Base-by-base conservation (phyloP, 306 rosid species). In the Cucurbita argyrosperma region DNA sequence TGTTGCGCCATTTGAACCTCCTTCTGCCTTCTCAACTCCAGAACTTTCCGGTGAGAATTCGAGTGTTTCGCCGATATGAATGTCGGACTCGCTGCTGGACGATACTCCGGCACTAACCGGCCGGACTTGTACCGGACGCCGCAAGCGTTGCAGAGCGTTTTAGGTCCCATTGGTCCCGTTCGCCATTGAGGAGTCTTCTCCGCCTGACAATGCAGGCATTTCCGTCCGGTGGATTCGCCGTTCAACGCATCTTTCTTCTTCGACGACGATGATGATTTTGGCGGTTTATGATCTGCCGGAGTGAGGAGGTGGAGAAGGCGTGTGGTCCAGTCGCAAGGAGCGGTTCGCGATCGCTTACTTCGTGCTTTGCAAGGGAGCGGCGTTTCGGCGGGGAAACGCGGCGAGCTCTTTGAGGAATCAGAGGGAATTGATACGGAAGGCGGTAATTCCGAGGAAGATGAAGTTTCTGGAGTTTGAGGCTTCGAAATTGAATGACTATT, bases 271-370 rank as follows among this genome's bases (percentile, higher is more conserved):
- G 61, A 47, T 14, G 39, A 38, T 75, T 75, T 75, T 5, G 60
- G 72, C 19, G 72, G 53, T 76, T 39, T 56, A 8, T 60, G 10
- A 53, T 70, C 71, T 51, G 73, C 21, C 2, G 87, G 90, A 49
- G 75, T 38, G 12, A 76, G 61, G 7, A 91, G 86, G 84, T 89
- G 91, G 18, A 89, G 91, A 76, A 95, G 86, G 82, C 99, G 96
- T 74, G 97, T 95, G 82, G 99, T 87, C 97, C 97, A 91, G 71
- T 95, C 96, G 9, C 97, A 91, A 0, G 99, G 97, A 1, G 96
- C 97, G 3, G 91, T 89, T 76, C 99, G 96, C 56, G 96, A 87
- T 2, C 99, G 96, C 83, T 91, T 95, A 92, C 99, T 95, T 0
- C 99, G 83, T 1, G 99, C 97, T 39, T 95, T 95, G 13, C 96